These are phyloP conservation scores for Entomortierella parvispora DNA, from an alignment of 192 early-diverging fungal species.

Conservation along the genomic window DNA sequence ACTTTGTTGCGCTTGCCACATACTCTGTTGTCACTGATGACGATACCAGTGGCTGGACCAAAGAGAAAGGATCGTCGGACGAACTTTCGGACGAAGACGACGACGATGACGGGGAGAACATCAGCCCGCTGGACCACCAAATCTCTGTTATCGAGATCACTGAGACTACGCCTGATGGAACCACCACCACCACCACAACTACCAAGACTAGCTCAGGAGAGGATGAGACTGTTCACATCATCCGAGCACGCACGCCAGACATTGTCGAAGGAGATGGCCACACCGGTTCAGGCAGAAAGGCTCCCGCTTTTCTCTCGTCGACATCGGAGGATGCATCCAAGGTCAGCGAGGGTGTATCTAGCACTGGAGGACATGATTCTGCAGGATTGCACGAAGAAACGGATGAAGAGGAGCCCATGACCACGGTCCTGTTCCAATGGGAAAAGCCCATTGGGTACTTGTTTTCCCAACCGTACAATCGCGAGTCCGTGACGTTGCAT, in stretches of 20 bases:
- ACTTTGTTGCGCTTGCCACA: constrained; percentile 40
- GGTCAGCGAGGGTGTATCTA: neutral
- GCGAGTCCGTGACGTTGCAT: constrained; percentile 28
- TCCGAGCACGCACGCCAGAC: constrained; percentile 39
- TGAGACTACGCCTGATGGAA: constrained; percentile 22
- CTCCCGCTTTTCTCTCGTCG: neutral
- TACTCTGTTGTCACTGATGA: constrained; percentile 42
- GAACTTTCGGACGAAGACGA: neutral
- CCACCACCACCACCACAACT: constrained; percentile 2
- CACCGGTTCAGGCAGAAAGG: neutral
- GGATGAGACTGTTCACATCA: constrained; percentile 1
- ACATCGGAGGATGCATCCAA: neutral
- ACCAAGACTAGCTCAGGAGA: neutral
- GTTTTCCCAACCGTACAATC: constrained; percentile 37
- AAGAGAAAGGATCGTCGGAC: neutral
- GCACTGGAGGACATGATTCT: neutral
- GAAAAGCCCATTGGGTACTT: constrained; percentile 46
- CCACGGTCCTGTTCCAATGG: constrained; percentile 46
- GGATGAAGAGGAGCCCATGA: constrained; percentile 12
- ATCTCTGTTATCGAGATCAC: constrained; percentile 36
- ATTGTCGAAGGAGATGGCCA: constrained; percentile 21
- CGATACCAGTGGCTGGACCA: constrained; percentile 29
- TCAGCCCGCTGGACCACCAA: neutral
- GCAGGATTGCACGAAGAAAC: neutral
- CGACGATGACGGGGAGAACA: constrained; percentile 8